These are phyloP conservation scores for Glaciozyma antarctica DNA, from an alignment of 768 basidiomycete genomes.

Conservation along the genomic window DNA sequence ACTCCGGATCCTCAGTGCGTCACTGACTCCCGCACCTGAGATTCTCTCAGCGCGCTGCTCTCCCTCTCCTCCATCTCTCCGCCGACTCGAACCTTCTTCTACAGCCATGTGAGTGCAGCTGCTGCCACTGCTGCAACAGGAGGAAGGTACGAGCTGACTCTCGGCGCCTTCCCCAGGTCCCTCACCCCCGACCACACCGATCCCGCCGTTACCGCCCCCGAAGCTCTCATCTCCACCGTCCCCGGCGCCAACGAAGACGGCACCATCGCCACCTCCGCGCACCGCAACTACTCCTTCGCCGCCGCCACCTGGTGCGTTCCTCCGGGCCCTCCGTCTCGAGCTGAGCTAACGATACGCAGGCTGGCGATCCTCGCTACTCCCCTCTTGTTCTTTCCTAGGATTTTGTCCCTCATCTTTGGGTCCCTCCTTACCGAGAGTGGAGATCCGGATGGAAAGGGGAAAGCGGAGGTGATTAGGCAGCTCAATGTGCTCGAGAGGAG, in stretches of 20 bases:
- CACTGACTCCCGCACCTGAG: too few species aligned
- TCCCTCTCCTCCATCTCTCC: too few species aligned
- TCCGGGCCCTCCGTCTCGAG: not conserved
- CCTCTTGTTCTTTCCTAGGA: conserved; percentile 19
- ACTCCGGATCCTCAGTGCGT: too few species aligned
- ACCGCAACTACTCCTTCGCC: conserved; percentile 7
- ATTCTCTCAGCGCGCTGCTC: too few species aligned
- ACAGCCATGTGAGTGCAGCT: too few species aligned
- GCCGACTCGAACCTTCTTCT: too few species aligned
- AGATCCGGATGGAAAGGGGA: conserved; percentile 7
- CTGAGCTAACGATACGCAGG: conserved; percentile 4
- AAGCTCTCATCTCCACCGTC: not conserved
- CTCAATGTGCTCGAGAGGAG: conserved; percentile 21
- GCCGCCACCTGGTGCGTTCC: conserved; percentile 6
- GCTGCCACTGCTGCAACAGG: too few species aligned
- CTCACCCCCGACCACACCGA: conserved; percentile 8
- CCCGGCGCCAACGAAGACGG: conserved; percentile 2
- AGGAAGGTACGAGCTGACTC: too few species aligned
- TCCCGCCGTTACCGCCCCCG: conserved; percentile 1
- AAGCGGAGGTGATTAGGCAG: conserved; percentile 11
- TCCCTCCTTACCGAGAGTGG: conserved; percentile 13
- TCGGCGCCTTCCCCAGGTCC: not conserved
- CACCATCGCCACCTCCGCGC: not conserved
- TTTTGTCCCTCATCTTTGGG: conserved; percentile 23
- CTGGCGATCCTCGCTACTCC: conserved; percentile 12